A percentile compares a stretch with the other conserved stretches of the same genome.
phyloP scores from a whole-genome alignment of 1,284 basidiomycete genomes.

The Meira nashicola region DNA sequence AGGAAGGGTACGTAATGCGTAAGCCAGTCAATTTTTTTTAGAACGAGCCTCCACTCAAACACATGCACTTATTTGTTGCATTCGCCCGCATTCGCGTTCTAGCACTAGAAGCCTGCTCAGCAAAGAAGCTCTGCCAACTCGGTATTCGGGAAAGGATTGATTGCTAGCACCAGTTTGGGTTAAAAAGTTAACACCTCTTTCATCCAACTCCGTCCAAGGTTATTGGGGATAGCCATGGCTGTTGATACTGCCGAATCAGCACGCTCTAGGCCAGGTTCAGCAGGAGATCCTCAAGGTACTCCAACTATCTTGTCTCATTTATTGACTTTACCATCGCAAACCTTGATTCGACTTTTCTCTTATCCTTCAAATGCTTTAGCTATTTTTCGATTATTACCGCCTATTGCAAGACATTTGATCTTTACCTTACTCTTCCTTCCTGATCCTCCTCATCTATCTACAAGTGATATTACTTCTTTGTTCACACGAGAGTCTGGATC shows the following conservation, averaged over 20 bases:
- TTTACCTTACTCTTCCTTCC: slow-evolving; percentile 83
- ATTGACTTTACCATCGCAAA: background rate
- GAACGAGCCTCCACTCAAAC: too few species aligned
- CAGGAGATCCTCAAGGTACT: background rate
- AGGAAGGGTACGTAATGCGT: too few species aligned
- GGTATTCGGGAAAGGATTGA: too few species aligned
- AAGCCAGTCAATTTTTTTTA: too few species aligned
- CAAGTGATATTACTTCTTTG: slow-evolving; percentile 64
- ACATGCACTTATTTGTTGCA: too few species aligned
- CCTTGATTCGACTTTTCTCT: slow-evolving; percentile 62
- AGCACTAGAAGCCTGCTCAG: too few species aligned
- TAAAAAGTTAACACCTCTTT: too few species aligned
- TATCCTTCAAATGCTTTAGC: slow-evolving; percentile 88
- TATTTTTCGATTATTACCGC: slow-evolving; percentile 80
- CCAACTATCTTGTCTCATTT: slow-evolving; percentile 8
- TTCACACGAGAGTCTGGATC: slow-evolving; percentile 62
- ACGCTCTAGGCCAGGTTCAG: background rate
- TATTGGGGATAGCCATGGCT: background rate
- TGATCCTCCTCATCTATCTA: background rate
- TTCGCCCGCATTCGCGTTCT: too few species aligned
- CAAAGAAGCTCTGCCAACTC: too few species aligned
- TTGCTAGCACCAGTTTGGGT: too few species aligned
- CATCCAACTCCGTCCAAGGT: too few species aligned
- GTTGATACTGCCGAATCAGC: too few species aligned
- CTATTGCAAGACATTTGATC: slow-evolving; percentile 81